Percentiles rank a stretch among this genome's conserved stretches.
These are phyloP conservation scores for Sesbania bispinosa DNA, from an alignment of 306 rosid species.

Conservation along the genomic window DNA sequence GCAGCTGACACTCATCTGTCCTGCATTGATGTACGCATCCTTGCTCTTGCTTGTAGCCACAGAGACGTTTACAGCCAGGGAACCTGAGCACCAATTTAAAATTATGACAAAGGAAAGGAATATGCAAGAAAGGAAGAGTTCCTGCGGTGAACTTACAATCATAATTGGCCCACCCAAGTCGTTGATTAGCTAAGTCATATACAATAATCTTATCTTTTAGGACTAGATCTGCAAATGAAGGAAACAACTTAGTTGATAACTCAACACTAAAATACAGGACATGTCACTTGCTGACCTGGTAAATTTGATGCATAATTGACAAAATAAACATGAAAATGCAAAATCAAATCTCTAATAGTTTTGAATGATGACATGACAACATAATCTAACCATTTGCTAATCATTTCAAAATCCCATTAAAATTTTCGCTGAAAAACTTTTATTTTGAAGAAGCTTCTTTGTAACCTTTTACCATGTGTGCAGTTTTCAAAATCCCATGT, in stretches of 20 bases:
- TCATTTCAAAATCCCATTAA: neutral
- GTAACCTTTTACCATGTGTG: neutral
- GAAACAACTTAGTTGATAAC: constrained; percentile 13
- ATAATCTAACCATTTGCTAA: neutral
- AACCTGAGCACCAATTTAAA: constrained; percentile 52
- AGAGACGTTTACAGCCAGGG: constrained; percentile 80
- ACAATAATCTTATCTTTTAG: constrained; percentile 91
- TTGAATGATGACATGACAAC: constrained; percentile 3
- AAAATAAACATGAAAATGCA: constrained; percentile 6
- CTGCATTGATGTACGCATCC: constrained; percentile 65
- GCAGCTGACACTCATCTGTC: constrained; percentile 55
- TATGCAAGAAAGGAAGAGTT: constrained; percentile 1
- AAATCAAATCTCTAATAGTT: neutral
- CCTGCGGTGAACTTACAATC: constrained; percentile 61
- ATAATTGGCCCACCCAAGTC: constrained; percentile 83
- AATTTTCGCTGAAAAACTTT: neutral
- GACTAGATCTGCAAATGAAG: constrained; percentile 72
- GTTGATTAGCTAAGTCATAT: constrained; percentile 73
- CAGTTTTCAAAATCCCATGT: constrained; percentile 1
- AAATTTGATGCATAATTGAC: neutral
- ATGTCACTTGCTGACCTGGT: neutral
- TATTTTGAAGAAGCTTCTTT: neutral
- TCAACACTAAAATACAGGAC: neutral
- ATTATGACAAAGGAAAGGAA: constrained; percentile 2
- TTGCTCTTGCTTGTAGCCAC: constrained; percentile 67